These are phyloP conservation scores for Pleurotus tuoliensis DNA, from an alignment of 768 basidiomycete genomes.

Conservation along the genomic window DNA sequence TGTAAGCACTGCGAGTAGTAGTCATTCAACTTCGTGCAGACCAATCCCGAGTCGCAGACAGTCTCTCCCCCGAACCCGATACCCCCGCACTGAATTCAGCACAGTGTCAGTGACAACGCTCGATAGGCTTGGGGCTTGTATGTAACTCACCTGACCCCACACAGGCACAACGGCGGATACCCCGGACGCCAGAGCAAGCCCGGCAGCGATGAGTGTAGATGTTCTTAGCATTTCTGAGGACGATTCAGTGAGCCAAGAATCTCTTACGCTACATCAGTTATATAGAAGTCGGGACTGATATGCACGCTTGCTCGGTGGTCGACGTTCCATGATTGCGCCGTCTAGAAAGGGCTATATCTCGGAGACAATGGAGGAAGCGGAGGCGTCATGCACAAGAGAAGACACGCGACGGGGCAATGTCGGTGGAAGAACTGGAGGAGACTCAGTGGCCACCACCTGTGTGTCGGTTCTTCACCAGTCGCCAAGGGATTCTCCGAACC, in stretches of 20 bases:
- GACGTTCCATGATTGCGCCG: background rate
- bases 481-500: slow-evolving; percentile 8
- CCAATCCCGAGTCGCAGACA: slow-evolving; percentile 41
- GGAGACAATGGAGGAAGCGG: background rate
- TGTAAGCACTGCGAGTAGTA: slow-evolving; percentile 43
- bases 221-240: background rate
- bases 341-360: slow-evolving; percentile 9
- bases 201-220: background rate
- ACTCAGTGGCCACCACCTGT: no score
- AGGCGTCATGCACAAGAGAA: background rate
- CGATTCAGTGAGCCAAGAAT: background rate
- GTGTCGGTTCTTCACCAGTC: background rate
- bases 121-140: background rate
- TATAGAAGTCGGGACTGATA: background rate
- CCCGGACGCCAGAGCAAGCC: slow-evolving; percentile 2
- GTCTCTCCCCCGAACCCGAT: slow-evolving; percentile 50
- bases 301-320: no score
- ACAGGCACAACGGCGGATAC: background rate
- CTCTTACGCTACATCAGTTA: background rate
- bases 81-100: slow-evolving; percentile 43
- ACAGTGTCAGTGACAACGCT: background rate
- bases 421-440: background rate
- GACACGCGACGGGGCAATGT: background rate
- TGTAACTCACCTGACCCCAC: slow-evolving; percentile 2
- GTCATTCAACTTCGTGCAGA: slow-evolving; percentile 38